These are phyloP conservation scores for Amanita thiersii DNA, from an alignment of 768 basidiomycete species.

Conservation along the genomic window DNA sequence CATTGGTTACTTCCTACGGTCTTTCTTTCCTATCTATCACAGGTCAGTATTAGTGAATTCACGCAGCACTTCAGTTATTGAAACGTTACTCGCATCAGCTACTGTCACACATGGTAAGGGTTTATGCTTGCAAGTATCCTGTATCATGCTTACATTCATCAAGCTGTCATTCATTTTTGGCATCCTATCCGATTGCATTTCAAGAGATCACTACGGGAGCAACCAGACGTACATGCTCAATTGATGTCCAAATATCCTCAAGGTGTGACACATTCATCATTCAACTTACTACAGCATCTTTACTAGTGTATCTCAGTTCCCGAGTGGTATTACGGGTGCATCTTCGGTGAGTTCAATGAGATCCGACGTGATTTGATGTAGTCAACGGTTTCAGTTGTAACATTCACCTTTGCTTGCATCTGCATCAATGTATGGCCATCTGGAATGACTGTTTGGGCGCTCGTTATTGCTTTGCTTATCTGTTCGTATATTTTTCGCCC, in stretches of 20 bases:
- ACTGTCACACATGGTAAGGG: slow-evolving; percentile 36
- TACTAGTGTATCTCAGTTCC: slow-evolving; percentile 31
- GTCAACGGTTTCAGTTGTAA: slow-evolving; percentile 25
- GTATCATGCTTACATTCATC: neutral
- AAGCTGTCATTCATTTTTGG: slow-evolving; percentile 46
- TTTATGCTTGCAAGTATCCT: too few species aligned
- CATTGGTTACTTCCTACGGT: slow-evolving; percentile 50
- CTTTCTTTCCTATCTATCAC: slow-evolving; percentile 61
- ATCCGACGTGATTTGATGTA: neutral
- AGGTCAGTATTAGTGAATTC: slow-evolving; percentile 19
- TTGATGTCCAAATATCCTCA: slow-evolving; percentile 50
- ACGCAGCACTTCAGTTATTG: neutral
- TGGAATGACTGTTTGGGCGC: slow-evolving; percentile 61
- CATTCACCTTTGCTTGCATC: slow-evolving; percentile 54
- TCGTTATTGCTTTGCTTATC: slow-evolving; percentile 42
- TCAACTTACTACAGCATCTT: neutral
- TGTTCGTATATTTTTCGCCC: slow-evolving; percentile 18
- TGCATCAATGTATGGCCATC: slow-evolving; percentile 61
- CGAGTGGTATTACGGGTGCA: slow-evolving; percentile 53
- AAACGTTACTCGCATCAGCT: slow-evolving; percentile 15
- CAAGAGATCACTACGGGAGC: slow-evolving; percentile 40
- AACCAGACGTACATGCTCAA: slow-evolving; percentile 52
- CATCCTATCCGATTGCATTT: slow-evolving; percentile 49
- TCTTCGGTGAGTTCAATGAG: slow-evolving; percentile 26
- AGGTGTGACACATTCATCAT: slow-evolving; percentile 18